Percentiles rank a stretch among this genome's conserved stretches.
Evolutionary conservation across 306 rosid species (phyloP).

Genomic region (Abrus pulchellus): DNA sequence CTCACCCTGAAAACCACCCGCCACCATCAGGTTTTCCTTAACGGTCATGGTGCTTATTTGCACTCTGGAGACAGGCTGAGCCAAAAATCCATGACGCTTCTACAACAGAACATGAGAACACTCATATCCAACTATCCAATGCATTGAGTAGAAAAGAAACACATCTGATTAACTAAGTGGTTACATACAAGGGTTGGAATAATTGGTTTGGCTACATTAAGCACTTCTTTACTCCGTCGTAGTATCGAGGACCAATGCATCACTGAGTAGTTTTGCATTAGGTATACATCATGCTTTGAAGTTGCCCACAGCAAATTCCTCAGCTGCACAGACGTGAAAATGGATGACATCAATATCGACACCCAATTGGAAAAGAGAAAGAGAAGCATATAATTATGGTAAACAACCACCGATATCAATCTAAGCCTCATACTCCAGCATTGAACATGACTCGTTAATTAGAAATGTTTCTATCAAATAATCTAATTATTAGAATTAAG

Average conservation of each 20-base stretch:
- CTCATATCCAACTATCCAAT: constrained; percentile 35
- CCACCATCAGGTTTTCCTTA: constrained; percentile 79
- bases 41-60: constrained; percentile 98
- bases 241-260: constrained; percentile 91
- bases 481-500: constrained; percentile 12
- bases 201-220: constrained; percentile 79
- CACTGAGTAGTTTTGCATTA: constrained; percentile 91
- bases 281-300: constrained; percentile 94
- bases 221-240: constrained; percentile 78
- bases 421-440: constrained; percentile 31
- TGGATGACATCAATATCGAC: constrained; percentile 47
- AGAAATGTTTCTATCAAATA: constrained; percentile 14
- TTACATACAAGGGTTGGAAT: constrained; percentile 73
- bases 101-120: constrained; percentile 42
- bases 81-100: constrained; percentile 66
- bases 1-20: constrained; percentile 96
- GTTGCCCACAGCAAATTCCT: constrained; percentile 94
- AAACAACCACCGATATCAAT: constrained; percentile 11
- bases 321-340: constrained; percentile 66
- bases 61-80: constrained; percentile 78
- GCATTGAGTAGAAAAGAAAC: constrained; percentile 34
- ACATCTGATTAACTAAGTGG: constrained; percentile 24
- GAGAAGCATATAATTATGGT: background rate
- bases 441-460: background rate
- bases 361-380: background rate